phyloP scores from a whole-genome alignment of 768 basidiomycete genomes.

The Amanita rubescens region DNA sequence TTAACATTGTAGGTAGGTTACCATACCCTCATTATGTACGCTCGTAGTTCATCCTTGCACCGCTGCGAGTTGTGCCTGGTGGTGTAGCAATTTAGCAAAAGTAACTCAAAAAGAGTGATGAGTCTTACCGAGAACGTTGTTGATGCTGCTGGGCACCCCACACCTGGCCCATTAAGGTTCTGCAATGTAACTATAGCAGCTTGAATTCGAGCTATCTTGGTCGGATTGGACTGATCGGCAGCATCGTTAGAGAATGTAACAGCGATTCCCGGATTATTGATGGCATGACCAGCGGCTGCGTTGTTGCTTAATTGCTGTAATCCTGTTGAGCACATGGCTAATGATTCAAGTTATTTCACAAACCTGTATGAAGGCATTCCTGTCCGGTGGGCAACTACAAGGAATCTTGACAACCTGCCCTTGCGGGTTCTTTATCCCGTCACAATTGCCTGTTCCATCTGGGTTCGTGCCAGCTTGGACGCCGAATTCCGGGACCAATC shows the following conservation, averaged over 20 bases:
- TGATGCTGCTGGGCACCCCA: slow-evolving; percentile 28
- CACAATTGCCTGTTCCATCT: slow-evolving; percentile 15
- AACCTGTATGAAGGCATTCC: slow-evolving; percentile 43
- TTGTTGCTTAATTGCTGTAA: slow-evolving; percentile 40
- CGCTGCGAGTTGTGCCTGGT: slow-evolving; percentile 10
- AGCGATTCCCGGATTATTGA: slow-evolving; percentile 54
- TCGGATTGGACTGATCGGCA: slow-evolving; percentile 27
- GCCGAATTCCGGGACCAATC: slow-evolving; percentile 24
- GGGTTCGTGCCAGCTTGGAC: neutral
- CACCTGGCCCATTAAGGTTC: slow-evolving; percentile 60
- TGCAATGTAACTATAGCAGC: slow-evolving; percentile 63
- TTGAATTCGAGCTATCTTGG: slow-evolving; percentile 49
- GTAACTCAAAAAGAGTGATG: neutral
- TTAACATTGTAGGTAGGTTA: too few relatives aligned
- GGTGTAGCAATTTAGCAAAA: too few relatives aligned
- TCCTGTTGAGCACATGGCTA: slow-evolving; percentile 30
- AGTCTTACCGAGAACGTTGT: slow-evolving; percentile 16
- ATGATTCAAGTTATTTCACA: slow-evolving; percentile 55
- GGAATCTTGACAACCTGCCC: slow-evolving; percentile 58
- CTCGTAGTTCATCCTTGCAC: neutral
- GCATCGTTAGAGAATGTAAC: slow-evolving; percentile 60
- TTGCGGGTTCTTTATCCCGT: slow-evolving; percentile 48
- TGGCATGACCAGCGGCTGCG: slow-evolving; percentile 51
- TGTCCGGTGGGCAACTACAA: slow-evolving; percentile 39
- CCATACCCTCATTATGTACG: too few relatives aligned